Evolutionary conservation across 306 rosid genomes (phyloP).

Genomic region (Lathyrus aphaca): DNA sequence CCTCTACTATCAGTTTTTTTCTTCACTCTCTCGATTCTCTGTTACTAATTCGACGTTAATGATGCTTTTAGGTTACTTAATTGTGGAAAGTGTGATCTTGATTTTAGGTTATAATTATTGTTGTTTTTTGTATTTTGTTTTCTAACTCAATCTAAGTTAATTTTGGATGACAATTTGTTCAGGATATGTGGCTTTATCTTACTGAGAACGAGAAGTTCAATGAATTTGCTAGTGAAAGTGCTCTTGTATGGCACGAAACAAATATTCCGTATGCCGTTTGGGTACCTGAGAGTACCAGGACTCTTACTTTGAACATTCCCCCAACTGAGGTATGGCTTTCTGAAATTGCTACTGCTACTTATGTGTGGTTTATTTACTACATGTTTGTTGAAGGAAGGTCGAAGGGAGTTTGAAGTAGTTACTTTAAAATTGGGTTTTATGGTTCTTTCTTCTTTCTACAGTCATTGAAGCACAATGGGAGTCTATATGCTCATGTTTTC

Average conservation of each 20-base stretch:
- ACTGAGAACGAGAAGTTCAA: slow-evolving; percentile 76
- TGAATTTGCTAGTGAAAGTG: slow-evolving; percentile 71
- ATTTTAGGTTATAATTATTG: slow-evolving; percentile 26
- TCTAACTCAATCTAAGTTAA: not conserved
- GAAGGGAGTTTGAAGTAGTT: slow-evolving; percentile 21
- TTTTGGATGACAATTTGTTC: slow-evolving; percentile 34
- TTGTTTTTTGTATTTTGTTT: slow-evolving; percentile 27
- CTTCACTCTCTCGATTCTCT: not conserved
- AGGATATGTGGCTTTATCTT: slow-evolving; percentile 97
- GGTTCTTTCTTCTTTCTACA: slow-evolving; percentile 42
- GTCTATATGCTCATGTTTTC: slow-evolving; percentile 84
- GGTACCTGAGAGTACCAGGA: slow-evolving; percentile 70
- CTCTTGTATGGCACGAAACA: slow-evolving; percentile 92
- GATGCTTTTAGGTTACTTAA: slow-evolving; percentile 16
- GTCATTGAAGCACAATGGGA: slow-evolving; percentile 82
- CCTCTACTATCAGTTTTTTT: not conserved
- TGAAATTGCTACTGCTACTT: slow-evolving; percentile 15
- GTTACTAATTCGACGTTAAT: not conserved
- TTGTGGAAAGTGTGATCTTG: not conserved
- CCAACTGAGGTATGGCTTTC: slow-evolving; percentile 72
- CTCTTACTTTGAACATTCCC: slow-evolving; percentile 60
- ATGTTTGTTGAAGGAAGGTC: not conserved
- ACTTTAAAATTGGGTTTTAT: slow-evolving; percentile 1
- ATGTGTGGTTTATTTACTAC: slow-evolving; percentile 4
- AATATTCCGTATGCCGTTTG: slow-evolving; percentile 82